These are phyloP conservation scores for Euphorbia celastroides DNA, from an alignment of 441 rosid genomes.

Conservation along the genomic window DNA sequence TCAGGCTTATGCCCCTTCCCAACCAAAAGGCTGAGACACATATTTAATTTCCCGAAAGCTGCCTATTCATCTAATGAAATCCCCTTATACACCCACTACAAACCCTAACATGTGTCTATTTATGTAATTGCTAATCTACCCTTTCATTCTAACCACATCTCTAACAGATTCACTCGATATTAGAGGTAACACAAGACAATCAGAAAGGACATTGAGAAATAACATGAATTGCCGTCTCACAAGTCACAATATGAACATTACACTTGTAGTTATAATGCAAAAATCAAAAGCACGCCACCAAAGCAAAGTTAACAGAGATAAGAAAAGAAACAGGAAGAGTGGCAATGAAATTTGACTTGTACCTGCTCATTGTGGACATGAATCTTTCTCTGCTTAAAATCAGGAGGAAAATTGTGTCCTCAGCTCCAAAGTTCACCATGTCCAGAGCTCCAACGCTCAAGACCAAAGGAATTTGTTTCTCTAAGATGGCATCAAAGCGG, in stretches of 20 bases:
- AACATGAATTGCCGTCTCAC: background rate
- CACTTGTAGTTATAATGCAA: background rate
- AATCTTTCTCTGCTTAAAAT: constrained; percentile 58
- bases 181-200: background rate
- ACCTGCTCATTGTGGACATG: constrained; percentile 85
- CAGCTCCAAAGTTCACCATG: constrained; percentile 88
- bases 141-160: too few species aligned
- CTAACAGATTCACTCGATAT: background rate
- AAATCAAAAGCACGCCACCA: background rate
- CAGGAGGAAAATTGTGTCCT: constrained; percentile 68
- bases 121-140: too few species aligned
- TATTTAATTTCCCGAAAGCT: too few species aligned
- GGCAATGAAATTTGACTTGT: constrained; percentile 10
- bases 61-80: too few species aligned
- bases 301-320: background rate
- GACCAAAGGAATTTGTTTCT: constrained; percentile 78
- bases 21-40: too few species aligned
- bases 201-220: background rate
- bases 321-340: background rate
- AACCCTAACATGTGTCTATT: too few species aligned
- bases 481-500: constrained; percentile 68
- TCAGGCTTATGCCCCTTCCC: too few species aligned
- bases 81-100: too few species aligned
- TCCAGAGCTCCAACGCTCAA: constrained; percentile 91
- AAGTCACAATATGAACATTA: background rate